These are phyloP conservation scores for Pulveroboletus ravenelii DNA, from an alignment of 768 basidiomycete genomes.

Conservation along the genomic window DNA sequence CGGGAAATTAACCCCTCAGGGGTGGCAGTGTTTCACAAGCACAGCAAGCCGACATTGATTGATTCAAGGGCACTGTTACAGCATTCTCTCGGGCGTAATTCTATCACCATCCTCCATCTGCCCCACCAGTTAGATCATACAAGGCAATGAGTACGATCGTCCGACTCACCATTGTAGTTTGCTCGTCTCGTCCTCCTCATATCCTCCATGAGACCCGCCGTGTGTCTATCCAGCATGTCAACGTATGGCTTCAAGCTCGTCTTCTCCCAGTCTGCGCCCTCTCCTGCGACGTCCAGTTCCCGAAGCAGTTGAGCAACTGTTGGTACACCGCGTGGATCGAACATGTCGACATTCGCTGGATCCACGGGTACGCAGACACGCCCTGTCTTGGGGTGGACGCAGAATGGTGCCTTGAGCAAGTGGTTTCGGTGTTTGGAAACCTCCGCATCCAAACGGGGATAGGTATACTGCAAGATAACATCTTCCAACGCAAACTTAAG, in stretches of 20 bases:
- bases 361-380: conserved; percentile 93
- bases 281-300: conserved; percentile 61
- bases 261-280: conserved; percentile 75
- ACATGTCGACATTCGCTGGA: conserved; percentile 65
- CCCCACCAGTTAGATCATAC: background rate
- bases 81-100: background rate
- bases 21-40: too few relatives aligned
- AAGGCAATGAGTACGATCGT: background rate
- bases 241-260: conserved; percentile 89
- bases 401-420: conserved; percentile 95
- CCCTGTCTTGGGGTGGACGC: conserved; percentile 94
- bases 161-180: conserved; percentile 16
- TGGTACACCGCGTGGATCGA: conserved; percentile 82
- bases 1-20: too few relatives aligned
- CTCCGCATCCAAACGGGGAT: conserved; percentile 94
- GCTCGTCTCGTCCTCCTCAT: conserved; percentile 22
- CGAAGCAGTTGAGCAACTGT: conserved; percentile 78
- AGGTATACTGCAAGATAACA: conserved; percentile 88
- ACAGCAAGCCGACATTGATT: too few relatives aligned
- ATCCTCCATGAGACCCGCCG: conserved; percentile 30
- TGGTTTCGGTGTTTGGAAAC: conserved; percentile 98
- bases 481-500: conserved; percentile 66
- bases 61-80: background rate
- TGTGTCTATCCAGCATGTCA: conserved; percentile 80
- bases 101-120: conserved; percentile 28